Percentiles rank a stretch among this genome's conserved stretches.
Evolutionary conservation across 441 rosid species (phyloP).

Genomic region (Brassica hybrid): DNA sequence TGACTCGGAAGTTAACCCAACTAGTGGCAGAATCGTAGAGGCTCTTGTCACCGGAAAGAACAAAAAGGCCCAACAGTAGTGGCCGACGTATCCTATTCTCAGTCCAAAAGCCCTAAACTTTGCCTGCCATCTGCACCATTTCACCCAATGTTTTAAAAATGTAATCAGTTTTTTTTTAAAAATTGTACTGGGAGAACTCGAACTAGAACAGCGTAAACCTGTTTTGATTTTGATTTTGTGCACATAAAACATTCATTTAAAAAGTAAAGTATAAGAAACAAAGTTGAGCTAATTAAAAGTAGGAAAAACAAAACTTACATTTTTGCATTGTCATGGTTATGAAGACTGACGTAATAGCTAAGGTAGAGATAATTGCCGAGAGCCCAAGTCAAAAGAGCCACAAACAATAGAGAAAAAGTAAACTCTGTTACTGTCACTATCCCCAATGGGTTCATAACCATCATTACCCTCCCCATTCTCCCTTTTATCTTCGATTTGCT

Average conservation of each 20-base stretch:
- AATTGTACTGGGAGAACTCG: background rate
- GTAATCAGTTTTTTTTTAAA: background rate
- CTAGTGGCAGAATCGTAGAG: slow-evolving; percentile 59
- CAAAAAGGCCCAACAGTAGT: slow-evolving; percentile 58
- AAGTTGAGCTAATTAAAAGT: background rate
- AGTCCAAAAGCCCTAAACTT: slow-evolving; percentile 47
- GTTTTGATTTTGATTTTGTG: background rate
- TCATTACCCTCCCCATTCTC: slow-evolving; percentile 43
- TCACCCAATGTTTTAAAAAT: background rate
- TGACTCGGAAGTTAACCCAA: slow-evolving; percentile 67
- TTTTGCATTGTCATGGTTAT: slow-evolving; percentile 50
- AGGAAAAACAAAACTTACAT: slow-evolving; percentile 40
- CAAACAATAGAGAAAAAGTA: slow-evolving; percentile 52
- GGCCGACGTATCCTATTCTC: slow-evolving; percentile 55
- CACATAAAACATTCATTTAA: background rate
- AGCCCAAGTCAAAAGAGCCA: slow-evolving; percentile 60
- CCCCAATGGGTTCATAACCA: slow-evolving; percentile 64
- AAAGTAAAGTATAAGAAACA: background rate
- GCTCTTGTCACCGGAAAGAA: slow-evolving; percentile 73
- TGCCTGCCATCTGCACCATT: slow-evolving; percentile 54
- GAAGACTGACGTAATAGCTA: slow-evolving; percentile 51
- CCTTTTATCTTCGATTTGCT: slow-evolving; percentile 27
- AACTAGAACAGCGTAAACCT: background rate
- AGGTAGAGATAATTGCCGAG: slow-evolving; percentile 49
- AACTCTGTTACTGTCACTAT: slow-evolving; percentile 57